These are phyloP conservation scores for Fusarium pilosicola DNA, from an alignment of 2,329 filamentous ascomycete species.

Conservation along the genomic window DNA sequence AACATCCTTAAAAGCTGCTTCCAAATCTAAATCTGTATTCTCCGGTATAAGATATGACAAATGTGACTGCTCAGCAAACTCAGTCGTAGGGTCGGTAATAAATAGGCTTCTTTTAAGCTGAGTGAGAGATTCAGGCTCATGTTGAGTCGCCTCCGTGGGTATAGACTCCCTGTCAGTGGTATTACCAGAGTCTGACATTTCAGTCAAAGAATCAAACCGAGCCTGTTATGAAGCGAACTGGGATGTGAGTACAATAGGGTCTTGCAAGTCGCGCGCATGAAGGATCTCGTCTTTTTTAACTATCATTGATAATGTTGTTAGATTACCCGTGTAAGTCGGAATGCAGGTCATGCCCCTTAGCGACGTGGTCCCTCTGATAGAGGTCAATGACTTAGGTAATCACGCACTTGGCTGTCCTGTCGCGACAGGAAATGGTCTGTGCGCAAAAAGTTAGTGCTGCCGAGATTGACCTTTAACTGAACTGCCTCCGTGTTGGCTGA, in stretches of 20 bases:
- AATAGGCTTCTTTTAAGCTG: conserved; percentile 36
- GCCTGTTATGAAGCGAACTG: neutral
- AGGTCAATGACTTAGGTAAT: conserved; percentile 11
- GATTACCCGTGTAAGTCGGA: conserved; percentile 38
- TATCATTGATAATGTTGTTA: conserved; percentile 13
- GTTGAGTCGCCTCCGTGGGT: conserved; percentile 24
- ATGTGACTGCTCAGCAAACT: conserved; percentile 67
- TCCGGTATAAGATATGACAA: conserved; percentile 70
- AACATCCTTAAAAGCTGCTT: conserved; percentile 59
- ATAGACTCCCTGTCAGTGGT: conserved; percentile 32
- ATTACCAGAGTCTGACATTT: conserved; percentile 37
- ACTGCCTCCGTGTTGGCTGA: conserved; percentile 18
- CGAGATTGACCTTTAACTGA: conserved; percentile 15
- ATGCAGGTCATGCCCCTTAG: conserved; percentile 33
- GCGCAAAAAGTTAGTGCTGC: conserved; percentile 40
- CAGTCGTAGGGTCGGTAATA: conserved; percentile 39
- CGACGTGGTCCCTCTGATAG: conserved; percentile 34
- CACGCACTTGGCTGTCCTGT: neutral
- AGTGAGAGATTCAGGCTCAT: conserved; percentile 38
- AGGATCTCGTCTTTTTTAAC: conserved; percentile 6
- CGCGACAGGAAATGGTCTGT: conserved; percentile 31
- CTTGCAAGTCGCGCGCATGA: neutral
- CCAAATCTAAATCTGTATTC: conserved; percentile 64
- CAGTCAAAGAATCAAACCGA: neutral
- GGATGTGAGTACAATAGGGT: too few species aligned